Percentiles rank a stretch among this genome's conserved stretches.
phyloP scores from a whole-genome alignment of 768 basidiomycete species.

The Kwoniella bestiolae region DNA sequence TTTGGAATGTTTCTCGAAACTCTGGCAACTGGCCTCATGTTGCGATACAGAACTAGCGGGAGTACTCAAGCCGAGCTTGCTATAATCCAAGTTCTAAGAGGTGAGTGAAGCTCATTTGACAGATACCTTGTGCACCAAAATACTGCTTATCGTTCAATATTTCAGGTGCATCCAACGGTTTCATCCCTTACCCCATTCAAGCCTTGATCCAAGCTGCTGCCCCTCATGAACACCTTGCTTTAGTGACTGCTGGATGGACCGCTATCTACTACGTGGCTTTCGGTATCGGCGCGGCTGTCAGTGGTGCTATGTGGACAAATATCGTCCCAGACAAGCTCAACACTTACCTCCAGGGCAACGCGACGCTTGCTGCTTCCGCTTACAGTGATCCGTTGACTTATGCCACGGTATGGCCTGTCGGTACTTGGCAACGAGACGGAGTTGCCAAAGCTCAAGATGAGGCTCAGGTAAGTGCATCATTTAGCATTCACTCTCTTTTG shows the following conservation, averaged over 20 bases:
- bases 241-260: conserved; percentile 48
- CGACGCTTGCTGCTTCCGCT: conserved; percentile 41
- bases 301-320: conserved; percentile 57
- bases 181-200: conserved; percentile 53
- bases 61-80: conserved; percentile 44
- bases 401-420: conserved; percentile 34
- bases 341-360: conserved; percentile 41
- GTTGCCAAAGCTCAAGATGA: conserved; percentile 55
- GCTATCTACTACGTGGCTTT: conserved; percentile 50
- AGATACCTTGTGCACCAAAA: no score
- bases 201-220: conserved; percentile 36
- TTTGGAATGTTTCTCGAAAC: conserved; percentile 45
- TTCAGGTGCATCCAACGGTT: conserved; percentile 36
- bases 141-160: not conserved
- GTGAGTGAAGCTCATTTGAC: conserved; percentile 18
- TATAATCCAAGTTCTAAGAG: conserved; percentile 50
- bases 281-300: conserved; percentile 50
- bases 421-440: conserved; percentile 43
- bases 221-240: conserved; percentile 39
- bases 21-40: conserved; percentile 53
- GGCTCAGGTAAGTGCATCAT: conserved; percentile 40
- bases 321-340: conserved; percentile 44
- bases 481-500: no score
- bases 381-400: conserved; percentile 50
- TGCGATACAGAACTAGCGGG: conserved; percentile 44